phyloP scores from a whole-genome alignment of 495 filamentous ascomycete species.

The Cetradonia linearis region DNA sequence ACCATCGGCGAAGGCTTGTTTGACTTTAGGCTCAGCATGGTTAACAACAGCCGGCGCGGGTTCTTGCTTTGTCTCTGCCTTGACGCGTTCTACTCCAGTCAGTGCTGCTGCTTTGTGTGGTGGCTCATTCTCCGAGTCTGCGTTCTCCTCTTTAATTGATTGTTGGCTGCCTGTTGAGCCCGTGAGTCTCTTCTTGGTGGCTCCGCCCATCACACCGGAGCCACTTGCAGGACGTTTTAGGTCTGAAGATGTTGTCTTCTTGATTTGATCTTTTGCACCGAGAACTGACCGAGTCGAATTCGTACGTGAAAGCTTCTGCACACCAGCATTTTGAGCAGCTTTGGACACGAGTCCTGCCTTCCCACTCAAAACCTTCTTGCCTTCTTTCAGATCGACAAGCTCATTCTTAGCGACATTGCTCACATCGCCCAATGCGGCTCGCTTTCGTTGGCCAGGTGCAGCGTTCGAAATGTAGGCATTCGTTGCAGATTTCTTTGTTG shows the following conservation, averaged over 20 bases:
- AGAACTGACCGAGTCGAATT: slow-evolving; percentile 54
- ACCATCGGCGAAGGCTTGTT: slow-evolving; percentile 37
- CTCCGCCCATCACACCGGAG: slow-evolving; percentile 49
- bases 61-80: slow-evolving; percentile 23
- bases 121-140: slow-evolving; percentile 46
- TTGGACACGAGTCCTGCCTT: slow-evolving; percentile 66
- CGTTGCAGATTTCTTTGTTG: slow-evolving; percentile 59
- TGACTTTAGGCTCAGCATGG: slow-evolving; percentile 29
- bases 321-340: slow-evolving; percentile 57
- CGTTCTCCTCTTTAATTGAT: slow-evolving; percentile 49
- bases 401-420: slow-evolving; percentile 87
- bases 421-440: slow-evolving; percentile 78
- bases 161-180: slow-evolving; percentile 40
- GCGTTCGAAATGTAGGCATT: slow-evolving; percentile 40
- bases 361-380: slow-evolving; percentile 55
- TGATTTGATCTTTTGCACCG: slow-evolving; percentile 52
- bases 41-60: slow-evolving; percentile 24
- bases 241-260: slow-evolving; percentile 47
- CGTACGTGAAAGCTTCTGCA: slow-evolving; percentile 65
- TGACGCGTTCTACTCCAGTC: slow-evolving; percentile 31
- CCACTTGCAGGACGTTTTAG: slow-evolving; percentile 63
- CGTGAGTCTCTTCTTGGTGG: slow-evolving; percentile 53
- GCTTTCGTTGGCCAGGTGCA: slow-evolving; percentile 46
- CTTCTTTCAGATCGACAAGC: slow-evolving; percentile 45
- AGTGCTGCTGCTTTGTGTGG: slow-evolving; percentile 40